phyloP scores from a whole-genome alignment of 164 flowering plant species.

The Liriodendron chinense region DNA sequence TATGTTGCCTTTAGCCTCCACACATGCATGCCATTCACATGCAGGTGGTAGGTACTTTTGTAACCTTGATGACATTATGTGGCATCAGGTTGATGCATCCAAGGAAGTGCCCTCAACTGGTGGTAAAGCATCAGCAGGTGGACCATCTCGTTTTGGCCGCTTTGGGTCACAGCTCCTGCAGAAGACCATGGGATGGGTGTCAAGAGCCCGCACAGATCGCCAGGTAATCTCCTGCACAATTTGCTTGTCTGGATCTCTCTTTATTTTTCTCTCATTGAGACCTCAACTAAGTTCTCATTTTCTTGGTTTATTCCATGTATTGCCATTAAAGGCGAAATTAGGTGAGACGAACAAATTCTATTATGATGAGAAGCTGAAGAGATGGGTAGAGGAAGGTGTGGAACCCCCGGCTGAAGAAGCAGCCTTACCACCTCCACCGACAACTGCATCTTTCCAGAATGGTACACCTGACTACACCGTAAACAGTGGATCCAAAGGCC shows the following conservation, averaged over 20 bases:
- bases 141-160: constrained; percentile 71
- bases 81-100: constrained; percentile 44
- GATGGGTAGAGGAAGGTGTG: constrained; percentile 97
- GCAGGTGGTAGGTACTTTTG: neutral
- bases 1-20: neutral
- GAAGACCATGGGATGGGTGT: constrained; percentile 80
- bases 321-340: constrained; percentile 68
- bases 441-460: constrained; percentile 58
- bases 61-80: neutral
- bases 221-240: constrained; percentile 45
- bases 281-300: neutral
- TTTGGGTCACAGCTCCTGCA: constrained; percentile 76
- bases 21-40: neutral
- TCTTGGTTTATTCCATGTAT: neutral
- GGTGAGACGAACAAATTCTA: constrained; percentile 89
- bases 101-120: constrained; percentile 42
- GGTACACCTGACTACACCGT: constrained; percentile 49
- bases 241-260: neutral
- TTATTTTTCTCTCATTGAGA: neutral
- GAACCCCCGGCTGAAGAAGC: constrained; percentile 84
- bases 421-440: constrained; percentile 86
- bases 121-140: constrained; percentile 47
- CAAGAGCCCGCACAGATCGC: constrained; percentile 58
- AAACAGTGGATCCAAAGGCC: constrained; percentile 40
- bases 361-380: constrained; percentile 89